Percentiles rank a stretch among this genome's conserved stretches.
Conservation (phyloP, 179 eudicot genomes). For the Silene noctiflora region DNA sequence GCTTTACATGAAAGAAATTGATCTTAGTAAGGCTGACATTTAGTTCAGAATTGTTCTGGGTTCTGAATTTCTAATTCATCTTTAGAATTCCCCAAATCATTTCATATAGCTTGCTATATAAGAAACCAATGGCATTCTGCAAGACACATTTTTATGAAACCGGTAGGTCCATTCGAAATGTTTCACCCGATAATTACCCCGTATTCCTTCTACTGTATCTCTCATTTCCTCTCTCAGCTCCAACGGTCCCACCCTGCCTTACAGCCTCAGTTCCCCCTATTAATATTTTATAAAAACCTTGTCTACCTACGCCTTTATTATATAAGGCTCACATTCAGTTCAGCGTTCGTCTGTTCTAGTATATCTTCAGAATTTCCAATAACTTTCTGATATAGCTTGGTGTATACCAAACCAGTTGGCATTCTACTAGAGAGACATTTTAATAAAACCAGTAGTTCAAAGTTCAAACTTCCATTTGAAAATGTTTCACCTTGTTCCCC, state of each 20-base stretch:
- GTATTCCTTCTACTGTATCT: background rate
- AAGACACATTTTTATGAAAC: background rate
- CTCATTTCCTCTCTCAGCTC: background rate
- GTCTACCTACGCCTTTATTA: background rate
- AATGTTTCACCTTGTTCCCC: background rate
- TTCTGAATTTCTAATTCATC: background rate
- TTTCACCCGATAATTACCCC: background rate
- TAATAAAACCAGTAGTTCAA: background rate
- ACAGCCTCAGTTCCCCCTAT: background rate
- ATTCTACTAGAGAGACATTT: background rate
- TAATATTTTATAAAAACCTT: background rate
- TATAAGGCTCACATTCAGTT: background rate
- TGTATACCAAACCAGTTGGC: background rate
- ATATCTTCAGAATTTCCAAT: background rate
- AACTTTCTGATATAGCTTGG: background rate
- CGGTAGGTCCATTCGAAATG: background rate
- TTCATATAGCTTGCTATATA: background rate
- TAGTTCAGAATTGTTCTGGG: background rate
- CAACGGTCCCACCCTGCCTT: background rate
- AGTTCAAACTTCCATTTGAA: background rate
- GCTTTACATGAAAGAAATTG: background rate
- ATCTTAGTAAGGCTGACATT: background rate
- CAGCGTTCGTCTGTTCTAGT: background rate
- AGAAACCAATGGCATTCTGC: background rate
- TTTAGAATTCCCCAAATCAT: background rate